These are phyloP conservation scores for Chlorella sp. DNA, from an alignment of 139 green algal species.

Conservation along the genomic window DNA sequence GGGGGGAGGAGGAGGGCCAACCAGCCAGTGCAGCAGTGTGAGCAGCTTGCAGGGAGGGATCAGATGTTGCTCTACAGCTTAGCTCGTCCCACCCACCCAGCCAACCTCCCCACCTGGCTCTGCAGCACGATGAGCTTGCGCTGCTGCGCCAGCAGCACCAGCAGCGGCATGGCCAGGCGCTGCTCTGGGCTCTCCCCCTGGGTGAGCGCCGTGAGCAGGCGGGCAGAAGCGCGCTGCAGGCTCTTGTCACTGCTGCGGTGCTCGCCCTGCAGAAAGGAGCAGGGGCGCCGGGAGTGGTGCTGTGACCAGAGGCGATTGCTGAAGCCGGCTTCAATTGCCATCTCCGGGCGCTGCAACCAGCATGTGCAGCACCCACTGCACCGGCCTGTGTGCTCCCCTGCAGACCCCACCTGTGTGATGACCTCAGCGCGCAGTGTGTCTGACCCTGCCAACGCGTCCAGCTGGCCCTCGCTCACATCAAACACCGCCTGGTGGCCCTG, in stretches of 20 bases:
- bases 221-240: constrained; percentile 33
- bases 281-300: too few species aligned
- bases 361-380: too few species aligned
- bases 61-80: too few species aligned
- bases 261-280: constrained; percentile 23
- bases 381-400: not conserved
- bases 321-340: too few species aligned
- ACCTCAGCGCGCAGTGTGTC: constrained; percentile 55
- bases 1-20: too few species aligned
- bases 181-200: constrained; percentile 45
- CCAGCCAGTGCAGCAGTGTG: too few species aligned
- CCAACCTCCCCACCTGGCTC: constrained; percentile 20
- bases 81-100: too few species aligned
- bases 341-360: too few species aligned
- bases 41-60: not conserved
- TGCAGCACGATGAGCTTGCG: constrained; percentile 68
- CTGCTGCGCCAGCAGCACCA: constrained; percentile 85
- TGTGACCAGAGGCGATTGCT: too few species aligned
- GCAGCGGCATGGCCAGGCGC: constrained; percentile 78
- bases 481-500: constrained; percentile 55
- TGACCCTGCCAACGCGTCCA: constrained; percentile 69
- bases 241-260: constrained; percentile 39
- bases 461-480: constrained; percentile 66
- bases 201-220: constrained; percentile 60
- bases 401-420: constrained; percentile 39